phyloP scores from a whole-genome alignment of 2,329 filamentous ascomycete genomes.

The Fusarium globosum region DNA sequence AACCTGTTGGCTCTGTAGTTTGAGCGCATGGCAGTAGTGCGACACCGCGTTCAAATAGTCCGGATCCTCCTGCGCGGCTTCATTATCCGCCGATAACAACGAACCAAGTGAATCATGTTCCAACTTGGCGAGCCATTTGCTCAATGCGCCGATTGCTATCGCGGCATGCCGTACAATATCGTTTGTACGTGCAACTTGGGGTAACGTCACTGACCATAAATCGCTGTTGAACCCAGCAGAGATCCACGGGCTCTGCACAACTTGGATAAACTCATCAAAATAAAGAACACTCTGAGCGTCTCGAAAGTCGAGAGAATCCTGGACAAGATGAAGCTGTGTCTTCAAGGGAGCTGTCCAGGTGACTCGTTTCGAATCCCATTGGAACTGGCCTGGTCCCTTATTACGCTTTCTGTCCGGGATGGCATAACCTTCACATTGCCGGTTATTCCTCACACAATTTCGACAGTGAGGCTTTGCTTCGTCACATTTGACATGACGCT shows the following conservation, averaged over 20 bases:
- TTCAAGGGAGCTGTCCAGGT: not conserved
- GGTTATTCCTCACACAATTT: constrained; percentile 28
- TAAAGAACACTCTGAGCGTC: constrained; percentile 36
- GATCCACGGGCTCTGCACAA: constrained; percentile 47
- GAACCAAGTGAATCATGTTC: not conserved
- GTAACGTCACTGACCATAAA: constrained; percentile 47
- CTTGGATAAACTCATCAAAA: constrained; percentile 48
- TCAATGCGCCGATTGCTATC: constrained; percentile 48
- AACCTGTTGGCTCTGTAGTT: constrained; percentile 41
- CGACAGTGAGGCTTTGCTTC: constrained; percentile 28
- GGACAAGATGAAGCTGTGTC: constrained; percentile 18
- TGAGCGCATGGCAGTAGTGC: constrained; percentile 51
- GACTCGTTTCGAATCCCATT: constrained; percentile 42
- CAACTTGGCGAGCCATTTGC: constrained; percentile 22
- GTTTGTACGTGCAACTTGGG: constrained; percentile 46
- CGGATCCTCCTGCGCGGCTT: not conserved
- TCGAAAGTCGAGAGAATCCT: constrained; percentile 18
- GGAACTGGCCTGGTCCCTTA: constrained; percentile 18
- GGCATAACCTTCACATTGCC: constrained; percentile 34
- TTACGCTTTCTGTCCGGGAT: not conserved
- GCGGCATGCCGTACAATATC: constrained; percentile 47
- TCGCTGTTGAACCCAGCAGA: constrained; percentile 38
- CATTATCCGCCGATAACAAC: not conserved
- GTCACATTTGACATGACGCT: constrained; percentile 41
- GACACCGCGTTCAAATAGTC: constrained; percentile 50